Evolutionary conservation across 257 asterid genomes (phyloP).

Genomic region (Galeopsis tetrahit): DNA sequence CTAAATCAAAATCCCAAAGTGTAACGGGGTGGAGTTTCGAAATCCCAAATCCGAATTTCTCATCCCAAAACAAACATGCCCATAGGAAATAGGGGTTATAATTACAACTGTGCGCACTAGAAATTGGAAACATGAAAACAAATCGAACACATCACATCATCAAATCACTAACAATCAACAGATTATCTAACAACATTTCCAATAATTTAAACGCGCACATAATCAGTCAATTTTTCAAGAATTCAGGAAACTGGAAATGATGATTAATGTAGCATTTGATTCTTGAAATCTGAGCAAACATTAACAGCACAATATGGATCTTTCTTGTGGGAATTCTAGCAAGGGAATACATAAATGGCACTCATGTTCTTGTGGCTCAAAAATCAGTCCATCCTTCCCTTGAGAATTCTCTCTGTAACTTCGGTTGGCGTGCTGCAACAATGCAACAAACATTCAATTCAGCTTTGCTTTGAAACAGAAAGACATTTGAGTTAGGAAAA

Average conservation of each 20-base stretch:
- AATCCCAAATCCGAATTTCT: too few species aligned
- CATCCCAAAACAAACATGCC: too few species aligned
- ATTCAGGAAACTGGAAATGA: neutral
- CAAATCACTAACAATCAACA: constrained; percentile 6
- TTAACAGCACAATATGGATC: constrained; percentile 22
- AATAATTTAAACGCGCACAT: neutral
- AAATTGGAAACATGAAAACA: too few species aligned
- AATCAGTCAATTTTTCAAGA: neutral
- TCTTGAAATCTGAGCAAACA: constrained; percentile 31
- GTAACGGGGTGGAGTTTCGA: too few species aligned
- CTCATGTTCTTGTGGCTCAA: constrained; percentile 12
- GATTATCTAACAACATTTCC: neutral
- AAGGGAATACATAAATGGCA: constrained; percentile 16
- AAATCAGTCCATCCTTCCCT: constrained; percentile 86
- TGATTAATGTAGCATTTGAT: constrained; percentile 24
- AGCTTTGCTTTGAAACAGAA: neutral
- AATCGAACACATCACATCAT: neutral
- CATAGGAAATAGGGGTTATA: too few species aligned
- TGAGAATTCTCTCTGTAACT: constrained; percentile 85
- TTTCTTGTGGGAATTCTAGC: constrained; percentile 1
- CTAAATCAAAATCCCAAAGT: too few species aligned
- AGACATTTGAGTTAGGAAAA: neutral
- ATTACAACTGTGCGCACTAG: too few species aligned
- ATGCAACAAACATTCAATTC: constrained; percentile 6
- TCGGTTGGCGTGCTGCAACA: constrained; percentile 86